phyloP scores from a whole-genome alignment of 768 basidiomycete genomes.

The Xerocomus brunneocitrinus region DNA sequence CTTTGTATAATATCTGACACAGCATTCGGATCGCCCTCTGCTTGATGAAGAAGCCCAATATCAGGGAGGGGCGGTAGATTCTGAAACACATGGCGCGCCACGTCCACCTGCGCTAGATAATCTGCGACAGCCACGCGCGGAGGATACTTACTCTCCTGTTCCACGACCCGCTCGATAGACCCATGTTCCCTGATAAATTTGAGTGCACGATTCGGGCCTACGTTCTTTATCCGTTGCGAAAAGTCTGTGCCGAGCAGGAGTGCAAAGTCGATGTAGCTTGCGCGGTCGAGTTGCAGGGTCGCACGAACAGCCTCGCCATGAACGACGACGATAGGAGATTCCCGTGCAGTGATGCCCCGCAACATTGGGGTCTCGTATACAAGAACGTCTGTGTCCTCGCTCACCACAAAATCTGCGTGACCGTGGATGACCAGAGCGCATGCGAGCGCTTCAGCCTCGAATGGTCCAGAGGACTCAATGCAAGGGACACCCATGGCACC shows the following conservation, averaged over 20 bases:
- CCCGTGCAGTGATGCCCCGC: slow-evolving; percentile 64
- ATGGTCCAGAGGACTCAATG: slow-evolving; percentile 60
- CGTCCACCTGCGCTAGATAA: slow-evolving; percentile 62
- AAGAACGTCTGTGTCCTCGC: slow-evolving; percentile 87
- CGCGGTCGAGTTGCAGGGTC: slow-evolving; percentile 51
- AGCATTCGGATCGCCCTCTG: slow-evolving; percentile 37
- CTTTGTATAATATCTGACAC: slow-evolving; percentile 46
- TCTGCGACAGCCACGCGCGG: slow-evolving; percentile 42
- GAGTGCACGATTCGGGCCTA: slow-evolving; percentile 76
- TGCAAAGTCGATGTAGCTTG: slow-evolving; percentile 75
- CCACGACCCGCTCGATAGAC: slow-evolving; percentile 67
- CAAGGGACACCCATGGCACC: slow-evolving; percentile 80
- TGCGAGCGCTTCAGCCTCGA: slow-evolving; percentile 85
- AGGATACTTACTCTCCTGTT: slow-evolving; percentile 46
- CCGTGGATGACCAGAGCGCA: slow-evolving; percentile 71
- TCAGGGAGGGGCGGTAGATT: slow-evolving; percentile 63
- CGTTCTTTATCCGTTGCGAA: slow-evolving; percentile 73
- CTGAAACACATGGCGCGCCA: slow-evolving; percentile 60
- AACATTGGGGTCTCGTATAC: slow-evolving; percentile 80
- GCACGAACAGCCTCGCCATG: slow-evolving; percentile 59
- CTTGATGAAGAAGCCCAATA: slow-evolving; percentile 29
- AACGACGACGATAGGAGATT: slow-evolving; percentile 57
- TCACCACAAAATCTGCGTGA: slow-evolving; percentile 80
- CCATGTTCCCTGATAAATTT: slow-evolving; percentile 68
- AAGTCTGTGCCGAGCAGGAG: slow-evolving; percentile 91